Evolutionary conservation across 148 eudicot genomes (phyloP), one percentile per base, ranked within the genome.

Genomic region (Dianthus caryophyllus): DNA sequence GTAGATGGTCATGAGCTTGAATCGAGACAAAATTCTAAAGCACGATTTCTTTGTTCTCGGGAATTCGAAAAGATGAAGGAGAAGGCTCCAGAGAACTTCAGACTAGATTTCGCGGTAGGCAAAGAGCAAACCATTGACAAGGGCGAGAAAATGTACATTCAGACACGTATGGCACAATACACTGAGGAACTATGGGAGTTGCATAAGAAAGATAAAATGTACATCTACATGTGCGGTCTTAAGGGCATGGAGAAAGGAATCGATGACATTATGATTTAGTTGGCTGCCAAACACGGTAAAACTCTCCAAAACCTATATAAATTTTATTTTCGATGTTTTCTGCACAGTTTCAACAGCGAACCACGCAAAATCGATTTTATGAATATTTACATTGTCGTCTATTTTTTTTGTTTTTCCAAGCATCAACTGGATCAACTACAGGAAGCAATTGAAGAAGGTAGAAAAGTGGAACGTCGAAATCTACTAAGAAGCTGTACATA

Each of bases 51-150:
- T 16, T 59, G 33, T n/a, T 41, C 18, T 43, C 81, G 90, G 97
- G 97, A 94, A 80, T 94, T 94, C 9, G 92, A 84, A 85, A 90
- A 88, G 72, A 94, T 90, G 98, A 75, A 84, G 76, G 97, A 83
- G 83, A 88, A 83, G 70, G 73, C 81, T 41, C 98, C 98, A 1
- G 93, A 90, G 1, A 94, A 94, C 75, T 85, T 94, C 77, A 83
- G 91, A 70, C 58, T 90, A 44, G 98, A 94, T 76, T 94, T 83
- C 41, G 98, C 98, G 0, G 92, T 94, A 25, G 90, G 98, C 80
- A 83, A 96, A 97, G 99, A 94, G 76, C 97, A 94, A 77, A 80
- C 90, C 1, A 94, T 90, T 48, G 96, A 81, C 60, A 88, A 90
- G 66, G 98, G 0, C 98, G 90, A n/a, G n/a, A n/a, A n/a, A n/a